phyloP scores from a whole-genome alignment of 1,284 basidiomycete genomes.

The Hortiboletus rubellus region DNA sequence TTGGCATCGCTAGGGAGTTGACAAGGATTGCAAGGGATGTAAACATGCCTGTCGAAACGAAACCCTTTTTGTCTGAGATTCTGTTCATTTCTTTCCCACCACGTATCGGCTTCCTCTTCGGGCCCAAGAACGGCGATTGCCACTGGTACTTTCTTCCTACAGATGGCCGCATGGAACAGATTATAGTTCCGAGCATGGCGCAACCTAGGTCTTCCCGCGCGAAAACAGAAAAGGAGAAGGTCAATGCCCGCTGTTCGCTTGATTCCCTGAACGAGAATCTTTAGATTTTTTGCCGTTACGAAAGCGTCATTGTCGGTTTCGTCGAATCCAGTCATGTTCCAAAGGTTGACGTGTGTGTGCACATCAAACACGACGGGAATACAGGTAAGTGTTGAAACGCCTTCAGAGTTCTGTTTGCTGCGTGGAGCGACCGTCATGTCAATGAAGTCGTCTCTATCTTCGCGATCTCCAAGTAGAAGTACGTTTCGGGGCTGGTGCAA shows the following conservation, averaged over 20 bases:
- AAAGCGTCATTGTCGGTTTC: constrained; percentile 13
- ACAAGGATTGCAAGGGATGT: constrained; percentile 16
- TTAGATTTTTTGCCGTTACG: constrained; percentile 19
- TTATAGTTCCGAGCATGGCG: constrained; percentile 21
- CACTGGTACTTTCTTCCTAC: constrained; percentile 25
- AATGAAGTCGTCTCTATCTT: constrained; percentile 22
- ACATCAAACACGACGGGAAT: constrained; percentile 5
- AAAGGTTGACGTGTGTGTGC: constrained; percentile 23
- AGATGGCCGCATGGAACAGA: constrained; percentile 25
- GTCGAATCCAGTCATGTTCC: constrained; percentile 18
- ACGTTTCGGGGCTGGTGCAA: constrained; percentile 23
- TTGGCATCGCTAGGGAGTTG: not conserved
- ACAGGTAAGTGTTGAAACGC: not conserved
- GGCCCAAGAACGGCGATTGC: constrained; percentile 23
- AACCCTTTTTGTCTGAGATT: constrained; percentile 17
- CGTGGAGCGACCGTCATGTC: not conserved
- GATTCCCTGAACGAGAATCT: constrained; percentile 25
- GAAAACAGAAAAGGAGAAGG: constrained; percentile 31
- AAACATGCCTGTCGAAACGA: constrained; percentile 23
- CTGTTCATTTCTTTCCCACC: constrained; percentile 22
- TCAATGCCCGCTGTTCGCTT: constrained; percentile 21
- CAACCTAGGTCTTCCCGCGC: constrained; percentile 23
- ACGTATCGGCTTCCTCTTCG: constrained; percentile 9
- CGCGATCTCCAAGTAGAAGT: constrained; percentile 19
- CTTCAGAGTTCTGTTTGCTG: not conserved